Percentiles rank a stretch among this genome's conserved stretches.
These are phyloP conservation scores for Quercus mongolica DNA, from an alignment of 306 rosid species.

Conservation along the genomic window DNA sequence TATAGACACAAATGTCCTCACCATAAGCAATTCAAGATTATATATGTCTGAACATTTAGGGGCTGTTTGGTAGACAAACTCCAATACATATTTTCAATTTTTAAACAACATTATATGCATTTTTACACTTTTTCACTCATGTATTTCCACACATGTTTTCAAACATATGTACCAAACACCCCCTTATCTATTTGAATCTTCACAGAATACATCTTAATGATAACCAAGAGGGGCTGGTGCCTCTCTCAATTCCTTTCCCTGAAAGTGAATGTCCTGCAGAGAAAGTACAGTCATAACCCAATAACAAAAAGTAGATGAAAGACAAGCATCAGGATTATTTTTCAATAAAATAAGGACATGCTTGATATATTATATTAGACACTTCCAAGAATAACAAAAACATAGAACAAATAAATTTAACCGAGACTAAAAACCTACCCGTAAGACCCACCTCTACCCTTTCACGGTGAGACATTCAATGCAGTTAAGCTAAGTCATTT, in stretches of 20 bases:
- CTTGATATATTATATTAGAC: neutral
- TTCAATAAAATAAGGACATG: neutral
- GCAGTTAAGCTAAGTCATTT: neutral
- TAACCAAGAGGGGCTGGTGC: conserved; percentile 76
- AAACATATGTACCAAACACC: too few species aligned
- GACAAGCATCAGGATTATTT: neutral
- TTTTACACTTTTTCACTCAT: too few species aligned
- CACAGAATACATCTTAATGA: conserved; percentile 28
- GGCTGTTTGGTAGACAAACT: too few species aligned
- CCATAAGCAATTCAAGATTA: neutral
- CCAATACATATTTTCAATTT: too few species aligned
- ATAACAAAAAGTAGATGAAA: neutral
- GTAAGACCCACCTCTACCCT: neutral
- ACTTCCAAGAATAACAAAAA: neutral
- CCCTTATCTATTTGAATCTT: neutral
- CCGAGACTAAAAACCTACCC: neutral
- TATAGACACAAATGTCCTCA: neutral
- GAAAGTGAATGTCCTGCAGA: conserved; percentile 68
- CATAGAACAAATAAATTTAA: neutral
- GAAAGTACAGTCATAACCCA: neutral
- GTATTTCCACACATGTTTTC: too few species aligned
- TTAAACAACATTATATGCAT: too few species aligned
- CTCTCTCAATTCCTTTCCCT: conserved; percentile 64
- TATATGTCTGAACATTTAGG: neutral
- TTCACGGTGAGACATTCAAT: neutral